Percentiles rank a stretch among this genome's conserved stretches.
phyloP scores from a whole-genome alignment of 2,329 filamentous ascomycete species.

The Paramyrothecium roridum region DNA sequence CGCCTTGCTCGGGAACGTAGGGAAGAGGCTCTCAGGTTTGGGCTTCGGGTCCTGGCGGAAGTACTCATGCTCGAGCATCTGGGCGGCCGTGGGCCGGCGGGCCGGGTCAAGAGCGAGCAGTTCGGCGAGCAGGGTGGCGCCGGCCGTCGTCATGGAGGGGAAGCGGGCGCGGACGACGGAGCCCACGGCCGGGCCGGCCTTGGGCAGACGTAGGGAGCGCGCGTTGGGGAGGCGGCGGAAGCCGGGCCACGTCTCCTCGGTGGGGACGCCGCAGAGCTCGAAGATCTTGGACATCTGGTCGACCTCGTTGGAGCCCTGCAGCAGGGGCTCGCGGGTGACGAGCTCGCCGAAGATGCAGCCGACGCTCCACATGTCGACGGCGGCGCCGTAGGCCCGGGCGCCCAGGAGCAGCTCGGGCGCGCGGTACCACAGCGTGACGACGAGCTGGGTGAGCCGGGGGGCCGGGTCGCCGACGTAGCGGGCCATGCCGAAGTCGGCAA shows the following conservation, averaged over 20 bases:
- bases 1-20: constrained; percentile 93
- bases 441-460: constrained; percentile 79
- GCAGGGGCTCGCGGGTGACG: constrained; percentile 73
- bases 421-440: constrained; percentile 97
- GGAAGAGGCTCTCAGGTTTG: constrained; percentile 89
- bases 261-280: constrained; percentile 81
- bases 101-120: constrained; percentile 75
- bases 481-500: constrained; percentile 98
- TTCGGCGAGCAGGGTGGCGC: constrained; percentile 63
- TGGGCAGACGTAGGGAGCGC: constrained; percentile 69
- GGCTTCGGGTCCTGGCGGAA: constrained; percentile 87
- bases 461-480: constrained; percentile 76
- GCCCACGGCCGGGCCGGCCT: constrained; percentile 33
- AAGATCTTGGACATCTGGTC: constrained; percentile 88
- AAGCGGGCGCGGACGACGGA: constrained; percentile 73
- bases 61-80: constrained; percentile 77
- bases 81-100: constrained; percentile 64
- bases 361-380: constrained; percentile 93
- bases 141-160: constrained; percentile 74
- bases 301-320: constrained; percentile 90
- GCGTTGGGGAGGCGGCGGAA: constrained; percentile 89
- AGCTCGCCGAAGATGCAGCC: constrained; percentile 96
- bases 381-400: constrained; percentile 66
- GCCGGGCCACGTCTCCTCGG: constrained; percentile 76
- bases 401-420: constrained; percentile 88